Evolutionary conservation across 202 grass and related monocot genomes (phyloP).

Genomic region (Musa balbisiana): DNA sequence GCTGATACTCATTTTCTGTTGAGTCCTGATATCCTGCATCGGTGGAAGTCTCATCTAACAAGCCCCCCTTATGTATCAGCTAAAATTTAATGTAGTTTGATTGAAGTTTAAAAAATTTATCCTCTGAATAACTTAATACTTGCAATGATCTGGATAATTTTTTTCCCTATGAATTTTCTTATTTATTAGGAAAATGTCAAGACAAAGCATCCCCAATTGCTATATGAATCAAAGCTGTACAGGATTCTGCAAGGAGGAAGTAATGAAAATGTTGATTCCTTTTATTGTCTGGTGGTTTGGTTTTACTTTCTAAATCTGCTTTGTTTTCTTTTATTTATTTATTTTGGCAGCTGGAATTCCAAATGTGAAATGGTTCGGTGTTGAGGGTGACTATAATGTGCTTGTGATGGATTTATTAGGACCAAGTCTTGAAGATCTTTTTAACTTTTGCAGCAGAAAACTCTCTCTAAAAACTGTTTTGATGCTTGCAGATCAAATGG

Average conservation of each 20-base stretch:
- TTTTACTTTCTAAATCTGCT: slow-evolving; percentile 3
- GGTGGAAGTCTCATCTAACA: background rate
- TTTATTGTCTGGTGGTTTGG: background rate
- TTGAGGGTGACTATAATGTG: slow-evolving; percentile 98
- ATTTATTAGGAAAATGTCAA: slow-evolving; percentile 87
- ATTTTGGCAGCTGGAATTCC: slow-evolving; percentile 73
- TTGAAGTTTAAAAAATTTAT: background rate
- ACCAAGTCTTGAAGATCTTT: slow-evolving; percentile 91
- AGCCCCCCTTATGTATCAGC: background rate
- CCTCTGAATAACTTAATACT: slow-evolving; percentile 18
- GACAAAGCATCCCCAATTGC: slow-evolving; percentile 95
- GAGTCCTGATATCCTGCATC: background rate
- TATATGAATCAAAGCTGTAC: slow-evolving; percentile 96
- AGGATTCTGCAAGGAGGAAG: slow-evolving; percentile 95
- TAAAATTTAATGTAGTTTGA: background rate
- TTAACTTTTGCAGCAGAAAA: slow-evolving; percentile 97
- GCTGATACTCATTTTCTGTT: background rate
- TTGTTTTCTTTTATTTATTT: slow-evolving; percentile 25
- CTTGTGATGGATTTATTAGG: slow-evolving; percentile 96
- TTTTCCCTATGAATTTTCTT: background rate
- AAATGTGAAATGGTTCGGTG: slow-evolving; percentile 92
- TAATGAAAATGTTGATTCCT: slow-evolving; percentile 24
- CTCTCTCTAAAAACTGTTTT: slow-evolving; percentile 93
- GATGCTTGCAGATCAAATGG: slow-evolving; percentile 99
- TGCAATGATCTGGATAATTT: background rate